phyloP scores from a whole-genome alignment of 1,284 basidiomycete species.

The Amylostereum areolatum region DNA sequence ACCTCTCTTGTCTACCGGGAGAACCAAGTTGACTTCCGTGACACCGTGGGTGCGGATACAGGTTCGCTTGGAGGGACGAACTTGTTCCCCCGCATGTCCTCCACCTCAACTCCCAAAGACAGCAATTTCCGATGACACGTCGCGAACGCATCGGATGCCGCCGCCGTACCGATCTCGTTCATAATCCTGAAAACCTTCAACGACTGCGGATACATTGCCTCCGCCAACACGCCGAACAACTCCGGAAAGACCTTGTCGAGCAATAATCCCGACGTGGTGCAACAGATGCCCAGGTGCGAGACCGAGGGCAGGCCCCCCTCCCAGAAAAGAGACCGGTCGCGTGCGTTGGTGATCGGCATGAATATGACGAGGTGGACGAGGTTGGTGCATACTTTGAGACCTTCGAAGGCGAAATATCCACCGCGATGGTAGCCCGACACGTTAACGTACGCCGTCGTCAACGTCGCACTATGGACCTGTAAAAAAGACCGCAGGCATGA shows the following conservation, averaged over 20 bases:
- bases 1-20: too few species aligned
- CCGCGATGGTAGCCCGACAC: not conserved
- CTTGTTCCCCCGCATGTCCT: not conserved
- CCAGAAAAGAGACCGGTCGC: too few species aligned
- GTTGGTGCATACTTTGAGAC: not conserved
- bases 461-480: not conserved
- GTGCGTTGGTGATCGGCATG: too few species aligned
- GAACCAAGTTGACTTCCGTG: too few species aligned
- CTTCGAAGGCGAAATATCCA: not conserved
- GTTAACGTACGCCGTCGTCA: not conserved
- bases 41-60: too few species aligned
- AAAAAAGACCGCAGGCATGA: not conserved
- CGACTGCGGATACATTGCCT: not conserved
- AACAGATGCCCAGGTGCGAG: too few species aligned
- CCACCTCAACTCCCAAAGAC: not conserved
- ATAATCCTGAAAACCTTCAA: not conserved
- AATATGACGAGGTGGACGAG: not conserved
- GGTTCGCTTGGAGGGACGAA: not conserved
- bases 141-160: not conserved
- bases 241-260: not conserved
- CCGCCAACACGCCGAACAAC: not conserved
- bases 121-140: not conserved
- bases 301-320: too few species aligned
- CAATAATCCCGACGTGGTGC: too few species aligned
- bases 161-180: not conserved